Evolutionary conservation across 331 rosid genomes (phyloP).

Genomic region (Phaseolus coccineus): DNA sequence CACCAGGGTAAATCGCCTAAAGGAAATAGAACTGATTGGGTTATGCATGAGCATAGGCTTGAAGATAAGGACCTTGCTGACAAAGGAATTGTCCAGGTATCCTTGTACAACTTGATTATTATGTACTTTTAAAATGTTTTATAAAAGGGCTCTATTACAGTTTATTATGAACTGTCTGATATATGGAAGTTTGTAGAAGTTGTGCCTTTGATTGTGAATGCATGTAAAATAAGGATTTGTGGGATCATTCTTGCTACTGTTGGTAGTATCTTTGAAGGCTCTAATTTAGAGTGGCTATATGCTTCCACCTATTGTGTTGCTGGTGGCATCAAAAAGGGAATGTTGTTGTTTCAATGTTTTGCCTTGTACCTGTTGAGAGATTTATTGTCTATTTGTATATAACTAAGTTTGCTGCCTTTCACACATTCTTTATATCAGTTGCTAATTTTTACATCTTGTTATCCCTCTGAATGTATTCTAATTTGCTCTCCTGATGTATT

Average conservation of each 20-base stretch:
- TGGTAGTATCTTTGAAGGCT: slow-evolving; percentile 8
- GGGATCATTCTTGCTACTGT: slow-evolving; percentile 10
- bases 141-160: background rate
- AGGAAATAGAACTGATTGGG: slow-evolving; percentile 82
- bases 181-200: background rate
- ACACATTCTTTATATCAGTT: background rate
- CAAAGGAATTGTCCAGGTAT: slow-evolving; percentile 64
- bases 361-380: background rate
- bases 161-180: background rate
- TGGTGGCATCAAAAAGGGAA: background rate
- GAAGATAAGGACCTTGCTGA: slow-evolving; percentile 53
- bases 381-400: background rate
- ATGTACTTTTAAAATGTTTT: background rate
- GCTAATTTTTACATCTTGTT: background rate
- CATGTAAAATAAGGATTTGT: background rate
- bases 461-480: slow-evolving; percentile 8
- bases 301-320: background rate
- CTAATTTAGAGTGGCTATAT: background rate
- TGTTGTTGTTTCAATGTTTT: slow-evolving; percentile 18
- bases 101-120: background rate
- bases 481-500: slow-evolving; percentile 30
- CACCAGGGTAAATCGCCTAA: slow-evolving; percentile 60
- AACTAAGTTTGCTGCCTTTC: slow-evolving; percentile 2
- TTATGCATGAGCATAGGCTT: slow-evolving; percentile 82
- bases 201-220: slow-evolving; percentile 25